phyloP scores from a whole-genome alignment of 2,329 filamentous ascomycete species.

The Aspergillus sp. region DNA sequence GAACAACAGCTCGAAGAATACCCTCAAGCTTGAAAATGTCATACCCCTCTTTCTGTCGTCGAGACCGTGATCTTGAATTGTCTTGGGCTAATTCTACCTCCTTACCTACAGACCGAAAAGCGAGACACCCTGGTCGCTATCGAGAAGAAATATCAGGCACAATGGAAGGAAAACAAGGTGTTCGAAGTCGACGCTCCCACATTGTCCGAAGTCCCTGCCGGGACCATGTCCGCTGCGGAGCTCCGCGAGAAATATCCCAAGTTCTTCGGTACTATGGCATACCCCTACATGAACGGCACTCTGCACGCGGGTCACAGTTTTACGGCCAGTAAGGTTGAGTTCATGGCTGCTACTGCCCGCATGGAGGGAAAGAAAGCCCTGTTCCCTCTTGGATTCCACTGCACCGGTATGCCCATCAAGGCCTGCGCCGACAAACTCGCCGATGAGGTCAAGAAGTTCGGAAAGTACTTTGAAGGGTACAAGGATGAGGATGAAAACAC shows the following conservation, averaged over 20 bases:
- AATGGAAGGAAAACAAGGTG: conserved; percentile 76
- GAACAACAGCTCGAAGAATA: conserved; percentile 60
- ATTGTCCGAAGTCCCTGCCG: conserved; percentile 74
- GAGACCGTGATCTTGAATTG: conserved; percentile 22
- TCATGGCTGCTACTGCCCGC: conserved; percentile 80
- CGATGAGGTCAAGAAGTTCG: conserved; percentile 87
- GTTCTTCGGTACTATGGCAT: conserved; percentile 82
- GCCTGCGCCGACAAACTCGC: conserved; percentile 94
- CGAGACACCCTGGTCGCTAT: conserved; percentile 38
- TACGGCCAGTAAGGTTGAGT: conserved; percentile 91
- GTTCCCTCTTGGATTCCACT: conserved; percentile 94
- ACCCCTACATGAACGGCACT: conserved; percentile 84
- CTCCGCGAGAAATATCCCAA: conserved; percentile 83
- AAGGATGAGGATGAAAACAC: conserved; percentile 62
- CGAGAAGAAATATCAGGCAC: conserved; percentile 90
- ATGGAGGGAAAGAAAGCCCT: conserved; percentile 89
- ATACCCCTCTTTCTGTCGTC: conserved; percentile 32
- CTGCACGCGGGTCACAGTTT: conserved; percentile 93
- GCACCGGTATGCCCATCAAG: conserved; percentile 97
- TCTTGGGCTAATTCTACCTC: conserved; percentile 21
- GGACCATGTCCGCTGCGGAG: conserved; percentile 73
- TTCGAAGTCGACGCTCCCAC: conserved; percentile 89
- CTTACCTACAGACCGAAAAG: conserved; percentile 34
- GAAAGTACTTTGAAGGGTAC: conserved; percentile 81
- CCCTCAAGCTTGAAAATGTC: conserved; percentile 67